phyloP scores from a whole-genome alignment of 1,139 yeast genomes.

The Suhomyces terraborum region DNA sequence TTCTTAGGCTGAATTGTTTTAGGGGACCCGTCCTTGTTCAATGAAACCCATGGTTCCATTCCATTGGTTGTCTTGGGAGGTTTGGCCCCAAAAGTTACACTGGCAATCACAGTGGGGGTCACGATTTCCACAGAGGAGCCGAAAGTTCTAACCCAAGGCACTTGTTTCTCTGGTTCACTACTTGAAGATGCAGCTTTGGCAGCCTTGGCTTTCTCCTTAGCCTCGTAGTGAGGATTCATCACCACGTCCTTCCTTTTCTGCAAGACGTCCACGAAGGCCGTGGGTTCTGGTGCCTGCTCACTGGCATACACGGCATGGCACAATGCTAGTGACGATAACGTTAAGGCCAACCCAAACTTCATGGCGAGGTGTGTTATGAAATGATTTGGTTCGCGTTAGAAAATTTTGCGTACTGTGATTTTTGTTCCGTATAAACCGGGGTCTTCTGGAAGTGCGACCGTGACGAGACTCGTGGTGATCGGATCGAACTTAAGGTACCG shows the following conservation, averaged over 20 bases:
- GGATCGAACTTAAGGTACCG: too few species aligned
- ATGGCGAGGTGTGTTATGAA: slow-evolving; percentile 5
- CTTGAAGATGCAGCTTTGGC: slow-evolving; percentile 14
- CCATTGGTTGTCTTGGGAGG: slow-evolving; percentile 70
- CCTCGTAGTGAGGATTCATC: slow-evolving; percentile 43
- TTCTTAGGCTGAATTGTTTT: slow-evolving; percentile 73
- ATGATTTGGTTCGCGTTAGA: slow-evolving; percentile 9
- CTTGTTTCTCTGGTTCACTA: slow-evolving; percentile 30
- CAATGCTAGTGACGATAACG: slow-evolving; percentile 10
- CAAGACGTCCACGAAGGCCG: slow-evolving; percentile 12
- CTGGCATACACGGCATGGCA: slow-evolving; percentile 6
- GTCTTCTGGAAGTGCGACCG: background rate
- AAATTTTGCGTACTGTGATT: slow-evolving; percentile 11
- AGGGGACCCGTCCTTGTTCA: slow-evolving; percentile 78
- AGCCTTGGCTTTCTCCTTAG: slow-evolving; percentile 25
- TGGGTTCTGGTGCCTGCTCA: slow-evolving; percentile 6
- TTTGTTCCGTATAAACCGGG: slow-evolving; percentile 8
- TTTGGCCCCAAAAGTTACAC: slow-evolving; percentile 75
- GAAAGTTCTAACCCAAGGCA: slow-evolving; percentile 77
- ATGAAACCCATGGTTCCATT: slow-evolving; percentile 77
- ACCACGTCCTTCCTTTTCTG: slow-evolving; percentile 43
- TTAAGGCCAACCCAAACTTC: slow-evolving; percentile 12
- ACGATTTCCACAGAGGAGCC: slow-evolving; percentile 61
- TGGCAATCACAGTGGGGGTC: slow-evolving; percentile 78
- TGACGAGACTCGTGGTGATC: too few species aligned